A percentile compares a stretch with the other conserved stretches of the same genome.
phyloP scores from a whole-genome alignment of 441 rosid genomes.

The Rhodomyrtus psidioides region DNA sequence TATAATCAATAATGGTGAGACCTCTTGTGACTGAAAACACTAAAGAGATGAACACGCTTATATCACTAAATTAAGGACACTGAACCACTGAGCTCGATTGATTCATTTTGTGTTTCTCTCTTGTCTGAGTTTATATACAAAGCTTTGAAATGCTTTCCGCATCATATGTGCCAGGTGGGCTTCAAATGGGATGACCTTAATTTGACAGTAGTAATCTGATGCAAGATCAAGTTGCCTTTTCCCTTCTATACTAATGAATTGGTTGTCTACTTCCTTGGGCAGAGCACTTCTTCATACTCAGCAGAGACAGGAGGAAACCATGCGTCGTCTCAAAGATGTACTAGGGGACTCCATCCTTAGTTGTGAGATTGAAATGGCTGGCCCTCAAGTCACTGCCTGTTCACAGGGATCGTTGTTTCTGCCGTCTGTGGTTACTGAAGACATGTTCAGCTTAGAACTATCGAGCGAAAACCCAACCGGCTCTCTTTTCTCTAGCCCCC shows the following conservation, averaged over 20 bases:
- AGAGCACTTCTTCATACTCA: slow-evolving; percentile 51
- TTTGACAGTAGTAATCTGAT: not conserved
- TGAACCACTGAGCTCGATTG: not conserved
- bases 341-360: slow-evolving; percentile 40
- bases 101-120: not conserved
- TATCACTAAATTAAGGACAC: not conserved
- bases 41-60: not conserved
- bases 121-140: not conserved
- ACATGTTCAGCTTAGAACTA: slow-evolving; percentile 40
- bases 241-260: not conserved
- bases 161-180: not conserved
- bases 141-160: not conserved
- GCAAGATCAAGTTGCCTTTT: not conserved
- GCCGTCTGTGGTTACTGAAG: slow-evolving; percentile 39
- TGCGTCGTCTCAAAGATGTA: slow-evolving; percentile 23
- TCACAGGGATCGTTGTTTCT: slow-evolving; percentile 51
- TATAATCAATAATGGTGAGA: not conserved
- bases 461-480: slow-evolving; percentile 18
- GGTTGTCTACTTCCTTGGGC: not conserved
- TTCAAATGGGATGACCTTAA: not conserved
- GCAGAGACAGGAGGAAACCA: slow-evolving; percentile 38
- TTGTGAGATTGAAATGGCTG: slow-evolving; percentile 57
- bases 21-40: not conserved
- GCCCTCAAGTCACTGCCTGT: slow-evolving; percentile 43
- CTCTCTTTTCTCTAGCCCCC: slow-evolving; percentile 20